These are phyloP conservation scores for Dendrobium huoshanense DNA, from an alignment of 106 monocot genomes.

Conservation along the genomic window DNA sequence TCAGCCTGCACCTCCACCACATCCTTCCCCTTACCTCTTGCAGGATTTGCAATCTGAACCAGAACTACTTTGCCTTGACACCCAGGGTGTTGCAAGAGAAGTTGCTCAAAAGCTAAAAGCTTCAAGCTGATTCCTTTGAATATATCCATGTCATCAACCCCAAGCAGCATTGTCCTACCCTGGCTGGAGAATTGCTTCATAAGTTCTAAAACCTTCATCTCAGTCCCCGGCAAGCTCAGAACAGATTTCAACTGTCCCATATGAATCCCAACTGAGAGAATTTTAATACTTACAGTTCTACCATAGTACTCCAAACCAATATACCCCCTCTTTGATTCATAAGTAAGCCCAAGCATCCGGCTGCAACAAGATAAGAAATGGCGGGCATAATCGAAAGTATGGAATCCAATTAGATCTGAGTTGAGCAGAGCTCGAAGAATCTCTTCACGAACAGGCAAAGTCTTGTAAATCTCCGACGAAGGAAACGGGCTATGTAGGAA, in stretches of 20 bases:
- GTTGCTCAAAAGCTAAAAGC: constrained; percentile 59
- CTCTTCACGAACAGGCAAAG: constrained; percentile 53
- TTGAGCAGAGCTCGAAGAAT: constrained; percentile 56
- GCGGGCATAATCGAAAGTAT: constrained; percentile 72
- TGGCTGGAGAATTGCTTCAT: constrained; percentile 31
- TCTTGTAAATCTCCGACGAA: constrained; percentile 61
- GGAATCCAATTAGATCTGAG: constrained; percentile 64
- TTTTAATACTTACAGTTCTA: constrained; percentile 56
- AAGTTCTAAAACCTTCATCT: constrained; percentile 38
- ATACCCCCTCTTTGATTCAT: constrained; percentile 63
- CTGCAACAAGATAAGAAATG: constrained; percentile 71
- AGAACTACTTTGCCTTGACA: constrained; percentile 42
- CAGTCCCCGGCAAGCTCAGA: constrained; percentile 34
- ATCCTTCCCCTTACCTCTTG: constrained; percentile 56
- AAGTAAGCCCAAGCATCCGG: constrained; percentile 64
- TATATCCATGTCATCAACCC: constrained; percentile 75
- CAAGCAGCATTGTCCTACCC: constrained; percentile 41
- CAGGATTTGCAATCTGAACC: constrained; percentile 74
- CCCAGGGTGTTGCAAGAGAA: constrained; percentile 42
- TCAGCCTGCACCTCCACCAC: constrained; percentile 50
- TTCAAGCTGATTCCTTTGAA: constrained; percentile 74
- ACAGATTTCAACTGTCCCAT: constrained; percentile 53
- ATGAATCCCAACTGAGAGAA: constrained; percentile 73
- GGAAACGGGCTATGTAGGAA: constrained; percentile 75
- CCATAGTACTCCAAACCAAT: constrained; percentile 71